These are phyloP conservation scores for Rubus parviflorus DNA, from an alignment of 306 rosid species.

Conservation along the genomic window DNA sequence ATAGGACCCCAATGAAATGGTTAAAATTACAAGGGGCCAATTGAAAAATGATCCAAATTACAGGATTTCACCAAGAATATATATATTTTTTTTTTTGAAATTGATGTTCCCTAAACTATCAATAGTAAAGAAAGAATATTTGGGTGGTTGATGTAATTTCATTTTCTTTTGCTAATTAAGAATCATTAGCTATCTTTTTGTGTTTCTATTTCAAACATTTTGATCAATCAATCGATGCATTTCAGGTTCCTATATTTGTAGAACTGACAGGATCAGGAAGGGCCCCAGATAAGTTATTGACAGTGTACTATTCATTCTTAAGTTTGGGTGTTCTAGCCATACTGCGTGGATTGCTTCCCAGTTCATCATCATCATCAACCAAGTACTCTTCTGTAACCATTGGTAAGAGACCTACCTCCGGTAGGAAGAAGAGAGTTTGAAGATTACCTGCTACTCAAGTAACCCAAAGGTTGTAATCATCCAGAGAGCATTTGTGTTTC, in stretches of 20 bases:
- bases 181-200: background rate
- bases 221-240: background rate
- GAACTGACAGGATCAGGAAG: conserved; percentile 19
- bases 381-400: background rate
- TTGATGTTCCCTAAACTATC: no score
- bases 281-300: conserved; percentile 17
- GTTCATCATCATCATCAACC: conserved; percentile 5
- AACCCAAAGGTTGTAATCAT: background rate
- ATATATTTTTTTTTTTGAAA: no score
- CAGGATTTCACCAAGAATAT: no score
- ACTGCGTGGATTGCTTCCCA: conserved; percentile 19
- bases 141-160: no score
- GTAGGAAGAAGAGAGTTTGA: conserved; percentile 19
- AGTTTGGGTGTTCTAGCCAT: conserved; percentile 22
- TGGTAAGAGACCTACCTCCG: conserved; percentile 13
- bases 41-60: no score
- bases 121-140: no score
- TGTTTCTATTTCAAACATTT: background rate
- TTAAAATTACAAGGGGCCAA: no score
- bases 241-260: conserved; percentile 25
- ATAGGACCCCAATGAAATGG: no score
- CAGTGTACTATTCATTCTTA: conserved; percentile 16
- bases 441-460: background rate
- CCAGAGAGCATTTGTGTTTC: background rate
- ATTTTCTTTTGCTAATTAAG: no score